A percentile compares a stretch with the other conserved stretches of the same genome.
These are phyloP conservation scores for Golubevia sp. DNA, from an alignment of 1,284 basidiomycete species.

Conservation along the genomic window DNA sequence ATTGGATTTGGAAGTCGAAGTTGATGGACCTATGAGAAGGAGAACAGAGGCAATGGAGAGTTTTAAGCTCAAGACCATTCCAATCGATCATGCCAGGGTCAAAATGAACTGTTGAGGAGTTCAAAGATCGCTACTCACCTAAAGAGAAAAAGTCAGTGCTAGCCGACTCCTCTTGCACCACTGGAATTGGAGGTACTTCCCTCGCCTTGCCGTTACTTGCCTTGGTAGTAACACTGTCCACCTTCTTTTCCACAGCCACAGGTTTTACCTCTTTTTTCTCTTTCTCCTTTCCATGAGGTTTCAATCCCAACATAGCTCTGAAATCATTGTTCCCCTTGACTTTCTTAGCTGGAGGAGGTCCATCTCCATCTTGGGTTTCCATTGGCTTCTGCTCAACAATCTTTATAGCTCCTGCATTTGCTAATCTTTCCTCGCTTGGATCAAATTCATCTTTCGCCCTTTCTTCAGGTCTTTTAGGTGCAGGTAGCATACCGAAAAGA, in stretches of 20 bases:
- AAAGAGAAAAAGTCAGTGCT: too few species aligned
- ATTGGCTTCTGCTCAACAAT: slow-evolving; percentile 4
- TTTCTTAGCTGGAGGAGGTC: slow-evolving; percentile 6
- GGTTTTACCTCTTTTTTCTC: slow-evolving; percentile 5
- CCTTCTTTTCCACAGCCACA: too few species aligned
- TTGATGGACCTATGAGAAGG: not conserved
- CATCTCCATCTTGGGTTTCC: slow-evolving; percentile 5
- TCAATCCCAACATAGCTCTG: slow-evolving; percentile 56
- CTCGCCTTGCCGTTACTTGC: too few species aligned
- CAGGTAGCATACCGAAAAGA: slow-evolving; percentile 50
- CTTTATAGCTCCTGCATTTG: slow-evolving; percentile 23
- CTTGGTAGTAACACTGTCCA: too few species aligned
- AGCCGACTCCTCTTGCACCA: too few species aligned
- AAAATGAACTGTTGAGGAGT: not conserved
- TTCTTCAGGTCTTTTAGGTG: slow-evolving; percentile 28
- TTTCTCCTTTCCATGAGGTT: slow-evolving; percentile 13
- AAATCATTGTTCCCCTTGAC: slow-evolving; percentile 52
- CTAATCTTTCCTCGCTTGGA: slow-evolving; percentile 36
- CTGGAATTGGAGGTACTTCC: too few species aligned
- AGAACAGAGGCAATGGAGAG: not conserved
- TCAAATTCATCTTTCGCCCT: slow-evolving; percentile 22
- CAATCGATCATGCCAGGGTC: too few species aligned
- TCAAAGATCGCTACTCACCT: too few species aligned
- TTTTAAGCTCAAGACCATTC: too few species aligned
- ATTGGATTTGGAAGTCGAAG: not conserved